Evolutionary conservation across 2,329 filamentous ascomycete species (phyloP), one percentile per base, ranked within the genome.

Genomic region (Monosporascus sp.): DNA sequence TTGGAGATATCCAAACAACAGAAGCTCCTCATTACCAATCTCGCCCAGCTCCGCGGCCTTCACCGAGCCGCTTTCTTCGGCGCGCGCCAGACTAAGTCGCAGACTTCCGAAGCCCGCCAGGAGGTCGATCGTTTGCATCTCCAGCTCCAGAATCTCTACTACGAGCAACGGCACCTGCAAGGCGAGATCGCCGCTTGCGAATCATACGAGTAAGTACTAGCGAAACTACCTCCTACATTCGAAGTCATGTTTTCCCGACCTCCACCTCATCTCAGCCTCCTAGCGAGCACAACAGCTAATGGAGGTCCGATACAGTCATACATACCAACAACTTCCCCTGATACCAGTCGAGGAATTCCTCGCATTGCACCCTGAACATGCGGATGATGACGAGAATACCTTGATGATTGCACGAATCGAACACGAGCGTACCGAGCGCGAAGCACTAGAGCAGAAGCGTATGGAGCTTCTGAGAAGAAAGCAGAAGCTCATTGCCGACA

Each of bases 121-220:
- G 90, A 96, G 71, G 90, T 97, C 58, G 94, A 99, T 68, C 84
- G 86, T 48, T 78, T 99, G 56, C 92, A 97, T 68, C 79, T 99
- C 38, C 89, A 96, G 66, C 79, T 99, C 51, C 93, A 97, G 72
- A 99, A 99, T 66, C 75, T 99, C 7, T 95, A 94, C 70, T 99
- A 99, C 67, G 93, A 99, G 71, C 92, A 97, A 73, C 80, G 90
- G 51, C 91, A 97, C 70, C 75, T 99, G 51, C 84, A 89, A 58
- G 89, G 89, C 48, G 94, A 99, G 72, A 97, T 99, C 56, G 77
- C 83, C 1, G 90, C 89, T 8, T 97, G 94, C 69, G 89, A 96
- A 67, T 88, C 86, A 49, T 97, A 95, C 63, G 89, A 96, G 90
- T 96, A 74, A 57, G 89, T 81, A 14, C 24, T 45, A 52, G 24